phyloP scores from a whole-genome alignment of 331 rosid genomes.

The Spiraea crenata region DNA sequence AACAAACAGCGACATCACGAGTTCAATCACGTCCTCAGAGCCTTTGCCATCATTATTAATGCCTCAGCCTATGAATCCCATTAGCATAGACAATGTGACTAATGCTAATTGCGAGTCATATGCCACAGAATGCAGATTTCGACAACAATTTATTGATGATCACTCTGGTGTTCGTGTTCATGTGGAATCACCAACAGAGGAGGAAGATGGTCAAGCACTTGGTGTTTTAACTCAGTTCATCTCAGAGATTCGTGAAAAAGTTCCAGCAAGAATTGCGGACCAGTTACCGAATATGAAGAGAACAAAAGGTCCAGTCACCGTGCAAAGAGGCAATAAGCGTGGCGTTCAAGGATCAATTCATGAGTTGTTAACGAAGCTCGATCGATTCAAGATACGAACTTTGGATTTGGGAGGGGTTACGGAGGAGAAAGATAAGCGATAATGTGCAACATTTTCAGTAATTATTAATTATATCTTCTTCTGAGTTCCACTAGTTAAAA shows the following conservation, averaged over 20 bases:
- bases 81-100: neutral
- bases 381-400: conserved; percentile 28
- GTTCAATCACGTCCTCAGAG: neutral
- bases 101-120: neutral
- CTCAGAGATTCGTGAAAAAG: conserved; percentile 1
- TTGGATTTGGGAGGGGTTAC: conserved; percentile 4
- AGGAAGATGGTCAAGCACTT: conserved; percentile 3
- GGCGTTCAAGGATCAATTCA: conserved; percentile 3
- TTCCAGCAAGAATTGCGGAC: conserved; percentile 10
- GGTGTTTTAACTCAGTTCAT: conserved; percentile 13
- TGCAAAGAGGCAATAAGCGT: neutral
- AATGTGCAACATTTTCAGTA: neutral
- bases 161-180: too few species aligned
- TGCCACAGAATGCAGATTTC: neutral
- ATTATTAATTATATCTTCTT: too few species aligned
- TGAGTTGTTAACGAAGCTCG: conserved; percentile 13
- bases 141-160: neutral
- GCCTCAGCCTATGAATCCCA: conserved; percentile 4
- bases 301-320: neutral
- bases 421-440: conserved; percentile 18
- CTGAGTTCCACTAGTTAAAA: too few species aligned
- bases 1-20: neutral
- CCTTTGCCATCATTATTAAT: neutral
- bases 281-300: neutral
- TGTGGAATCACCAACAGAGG: neutral